Base-by-base conservation (phyloP, 2,329 filamentous ascomycete species). In the Colletotrichum phormii region DNA sequence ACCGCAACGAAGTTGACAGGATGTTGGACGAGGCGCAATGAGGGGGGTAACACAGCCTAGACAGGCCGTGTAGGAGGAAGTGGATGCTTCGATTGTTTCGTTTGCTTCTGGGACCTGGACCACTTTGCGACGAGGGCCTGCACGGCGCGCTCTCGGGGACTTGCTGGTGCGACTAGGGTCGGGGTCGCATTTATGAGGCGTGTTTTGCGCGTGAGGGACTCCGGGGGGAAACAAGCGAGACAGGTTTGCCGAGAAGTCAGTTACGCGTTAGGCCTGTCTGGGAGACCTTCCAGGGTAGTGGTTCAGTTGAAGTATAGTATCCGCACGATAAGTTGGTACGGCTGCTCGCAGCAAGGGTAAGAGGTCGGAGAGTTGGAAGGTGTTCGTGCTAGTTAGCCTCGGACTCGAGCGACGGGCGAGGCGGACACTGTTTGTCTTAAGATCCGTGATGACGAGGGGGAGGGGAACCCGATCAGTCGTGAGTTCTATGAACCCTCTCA, bases 71-170 rank as follows among this genome's bases (percentile, higher is more conserved):
- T 51, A 61, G 37, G 67, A 61, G 51, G 57, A 63, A 71, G 68
- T 67, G 67, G 71, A 67, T 67, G 67, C 51, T 66, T 63, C 62
- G 67, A 71, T 61, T 71, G 57, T 66, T 71, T 66, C 71, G 67
- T 73, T 72, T 73, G 57, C 42, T 67, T 63, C 67, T 72, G 67
- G 67, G 46, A 66, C 57, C 51, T 53, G 31, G 67, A 24, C 55
- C 67, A 62, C 57, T 55, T 66, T 71, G 67, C 66, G 71, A 73
- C 71, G 60, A 71, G 37, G 68, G 62, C 71, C 67, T 73, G 71
- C 71, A 73, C 71, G 71, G 71, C 61, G 71, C 71, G 57, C 71
- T 42, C 35, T 67, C 46, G 55, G 71, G 62, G 67, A 73, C 67
- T 71, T 65, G 68, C 71, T 67, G 62, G 68, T 57, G 62, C 42